phyloP scores from a whole-genome alignment of 225 moss, liverwort and hornwort genomes.

The Pseudoscleropodium purum region DNA sequence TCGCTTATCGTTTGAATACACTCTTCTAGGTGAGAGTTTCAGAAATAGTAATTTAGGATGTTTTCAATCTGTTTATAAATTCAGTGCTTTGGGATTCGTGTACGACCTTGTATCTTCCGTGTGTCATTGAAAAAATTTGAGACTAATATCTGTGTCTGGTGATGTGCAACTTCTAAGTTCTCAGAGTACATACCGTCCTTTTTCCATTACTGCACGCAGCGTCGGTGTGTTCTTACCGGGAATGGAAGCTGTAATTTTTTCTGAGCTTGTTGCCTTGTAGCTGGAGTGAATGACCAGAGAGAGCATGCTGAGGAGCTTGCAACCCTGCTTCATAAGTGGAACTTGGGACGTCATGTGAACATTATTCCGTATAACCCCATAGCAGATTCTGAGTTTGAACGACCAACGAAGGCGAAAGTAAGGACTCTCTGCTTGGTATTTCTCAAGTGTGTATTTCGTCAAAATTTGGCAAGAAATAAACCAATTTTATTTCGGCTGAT shows the following conservation, averaged over 20 bases:
- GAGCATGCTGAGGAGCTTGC: slow-evolving; percentile 93
- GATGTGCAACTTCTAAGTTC: neutral
- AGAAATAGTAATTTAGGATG: neutral
- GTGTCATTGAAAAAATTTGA: neutral
- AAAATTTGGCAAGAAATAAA: neutral
- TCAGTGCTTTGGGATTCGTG: neutral
- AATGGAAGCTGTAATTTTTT: neutral
- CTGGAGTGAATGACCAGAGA: slow-evolving; percentile 79
- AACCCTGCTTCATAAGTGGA: slow-evolving; percentile 75
- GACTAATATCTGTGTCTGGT: neutral
- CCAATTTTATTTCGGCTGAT: neutral
- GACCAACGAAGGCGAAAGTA: slow-evolving; percentile 80
- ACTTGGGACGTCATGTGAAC: slow-evolving; percentile 85
- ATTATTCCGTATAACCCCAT: slow-evolving; percentile 93
- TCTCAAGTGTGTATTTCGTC: neutral
- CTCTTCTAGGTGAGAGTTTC: slow-evolving; percentile 68
- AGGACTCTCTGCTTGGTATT: neutral
- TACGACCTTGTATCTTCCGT: neutral
- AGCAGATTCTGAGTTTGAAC: slow-evolving; percentile 76
- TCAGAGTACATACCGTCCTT: neutral
- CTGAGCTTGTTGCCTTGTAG: slow-evolving; percentile 25
- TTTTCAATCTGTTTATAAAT: neutral
- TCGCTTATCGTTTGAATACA: slow-evolving; percentile 89
- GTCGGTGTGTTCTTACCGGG: neutral
- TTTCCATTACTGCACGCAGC: neutral